Base-by-base conservation (phyloP, 768 basidiomycete species). In the Lactifluus pinguis region DNA sequence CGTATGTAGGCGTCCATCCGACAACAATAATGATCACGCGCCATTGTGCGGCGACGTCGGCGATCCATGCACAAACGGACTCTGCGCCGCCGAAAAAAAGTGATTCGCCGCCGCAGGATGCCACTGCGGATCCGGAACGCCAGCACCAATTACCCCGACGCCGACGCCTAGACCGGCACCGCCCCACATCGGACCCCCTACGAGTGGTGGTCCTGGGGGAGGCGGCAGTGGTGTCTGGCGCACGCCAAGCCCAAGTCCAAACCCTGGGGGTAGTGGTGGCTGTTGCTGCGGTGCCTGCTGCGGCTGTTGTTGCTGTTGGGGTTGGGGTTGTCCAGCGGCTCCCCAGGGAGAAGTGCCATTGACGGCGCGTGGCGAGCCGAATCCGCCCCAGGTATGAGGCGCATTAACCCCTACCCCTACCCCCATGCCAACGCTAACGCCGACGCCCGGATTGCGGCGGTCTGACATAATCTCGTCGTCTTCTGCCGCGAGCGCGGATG, bases 401-500 rank as follows among this genome's bases (percentile, higher is more conserved):
- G 47, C 55, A 9, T 57, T 53, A 17, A 49, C 57, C 10, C 42
- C 38, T 10, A 53, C 60, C 10, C 60, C 47, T 0, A 36, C 42
- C n/a, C 53, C 60, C 0, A 55, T 32, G 32, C 60, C 39, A 19
- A 55, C 39, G 21, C 44, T 51, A 32, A 45, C 51, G 4, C 49
- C 42, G 1, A 38, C 59, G 19, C 32, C 53, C 17, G 38, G 55
- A 13, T 47, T 47, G 21, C 61, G 74, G 7, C 78, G 76, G 17
- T 78, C 73, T 44, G 78, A 72, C 15, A 91, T 80, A 11, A 90
- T 85, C 68, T 91, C 89, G 69, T 92, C 89, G 62, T 89, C 89
- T 61, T 89, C 88, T 14, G 87, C 82, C 3, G 84, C 82, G 19
- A 91, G 77, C 19, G 89, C 89, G 5, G 86, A 86, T 14, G 89